Evolutionary conservation across 2,329 filamentous ascomycete genomes (phyloP), one percentile per base, ranked within the genome.

Genomic region (Aaosphaeria arxii): DNA sequence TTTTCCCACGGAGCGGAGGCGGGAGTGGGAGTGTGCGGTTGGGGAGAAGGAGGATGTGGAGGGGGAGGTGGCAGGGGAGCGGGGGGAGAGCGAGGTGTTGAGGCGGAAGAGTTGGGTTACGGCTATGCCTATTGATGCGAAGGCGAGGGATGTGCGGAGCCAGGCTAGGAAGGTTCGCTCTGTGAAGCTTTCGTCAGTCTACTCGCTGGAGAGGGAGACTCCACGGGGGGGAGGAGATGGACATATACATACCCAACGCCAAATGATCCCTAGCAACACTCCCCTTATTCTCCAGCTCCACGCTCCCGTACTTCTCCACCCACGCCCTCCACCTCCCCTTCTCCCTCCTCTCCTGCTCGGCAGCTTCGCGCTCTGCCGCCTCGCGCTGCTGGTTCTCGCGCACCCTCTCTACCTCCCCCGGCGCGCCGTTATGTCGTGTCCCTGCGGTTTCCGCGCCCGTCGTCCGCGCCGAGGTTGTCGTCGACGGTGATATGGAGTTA

Each of bases 131-230:
- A 94, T 92, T 32, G 82, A 87, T 7, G 88, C 87, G 62, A 94
- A 94, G 28, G 87, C 84, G 33, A 94, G 79, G 2, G 87, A 91
- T 3, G 89, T 94, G 45, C 89, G 82, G 40, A 94, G 79, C 89
- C 89, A 94, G 46, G 89, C 89, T 31, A 94, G 81, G 69, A 92
- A 94, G 0, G 89, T 94, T 17, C 89, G 81, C 71, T 94, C 89
- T 91, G 47, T 43, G 17, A 24, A 24, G 17, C 3, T 24, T 24
- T 24, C 17, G 17, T 24, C 17, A 24, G 17, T 43, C 11, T 28
- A 36, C 30, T 31, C 5, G 7, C 5, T 17, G 13, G 40, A 7
- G 11, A 17, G 38, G 42, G 36, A 35, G n/a, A 30, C 30, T 24
- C 31, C 36, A 29, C n/a, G 36, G 11, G 30, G n/a, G 49, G 32